Base-by-base conservation (phyloP, 176 grass and related monocot genomes). In the Hsuehochloa calcarea region DNA sequence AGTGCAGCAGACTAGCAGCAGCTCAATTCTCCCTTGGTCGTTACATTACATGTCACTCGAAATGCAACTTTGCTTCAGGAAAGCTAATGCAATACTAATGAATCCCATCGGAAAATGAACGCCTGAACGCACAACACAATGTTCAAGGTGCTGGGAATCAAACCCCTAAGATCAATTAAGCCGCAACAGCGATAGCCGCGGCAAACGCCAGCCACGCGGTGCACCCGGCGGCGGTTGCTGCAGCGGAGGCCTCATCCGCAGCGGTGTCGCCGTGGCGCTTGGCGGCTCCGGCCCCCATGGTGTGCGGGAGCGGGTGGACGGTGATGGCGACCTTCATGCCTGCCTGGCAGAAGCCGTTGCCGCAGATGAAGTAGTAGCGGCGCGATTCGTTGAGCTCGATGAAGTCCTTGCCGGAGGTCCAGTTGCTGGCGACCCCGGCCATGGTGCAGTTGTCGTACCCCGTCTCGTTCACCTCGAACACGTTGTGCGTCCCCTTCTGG, bases 371-470 rank as follows among this genome's bases (percentile, higher is more conserved):
- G 86, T 89, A 95, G 90, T 95, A 90, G 38, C 45, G 73, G 11
- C 92, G 63, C 26, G 96, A 15, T 19, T 85, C 61, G 46, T 78
- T 47, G 50, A 93, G 85, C 35, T 83, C 85, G 77, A 98, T 92
- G 93, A 95, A 95, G 80, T 93, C 96, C 82, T 98, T 92, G 64
- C 96, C 90, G 50, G 96, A 99, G 76, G 82, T 96, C 93, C 96
- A 99, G 84, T 98, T 93, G 10, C 96, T 93, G 58, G 89, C 69
- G 67, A 93, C 80, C 9, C 88, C 91, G 45, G 55, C 89, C 96
- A 93, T 90, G 51, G 91, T 95, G 89, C 91, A 94, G 91, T 96
- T 96, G 59, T 96, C 91, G 74, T 96, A 94, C 63, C 96, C 93
- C 2, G 86, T 96, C 85, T 84, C 12, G 81, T 98, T 98, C 91